These are phyloP conservation scores for Hypholoma sublateritium DNA, from an alignment of 768 basidiomycete genomes.

Conservation along the genomic window DNA sequence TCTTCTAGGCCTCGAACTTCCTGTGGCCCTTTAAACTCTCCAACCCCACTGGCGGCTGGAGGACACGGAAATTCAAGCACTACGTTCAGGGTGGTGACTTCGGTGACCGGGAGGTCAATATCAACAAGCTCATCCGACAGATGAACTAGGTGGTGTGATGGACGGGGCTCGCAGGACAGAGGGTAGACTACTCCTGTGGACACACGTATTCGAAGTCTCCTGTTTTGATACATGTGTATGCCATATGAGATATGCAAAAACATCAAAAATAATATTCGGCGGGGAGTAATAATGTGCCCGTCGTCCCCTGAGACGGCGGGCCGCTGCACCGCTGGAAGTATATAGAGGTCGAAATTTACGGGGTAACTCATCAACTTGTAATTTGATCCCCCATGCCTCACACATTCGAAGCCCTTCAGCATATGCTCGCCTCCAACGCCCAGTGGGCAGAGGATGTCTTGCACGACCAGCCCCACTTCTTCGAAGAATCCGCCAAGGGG, in stretches of 20 bases:
- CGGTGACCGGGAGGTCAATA: slow-evolving; percentile 94
- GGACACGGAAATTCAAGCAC: slow-evolving; percentile 96
- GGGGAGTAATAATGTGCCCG: background rate
- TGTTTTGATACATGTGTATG: slow-evolving; percentile 19
- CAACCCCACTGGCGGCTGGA: slow-evolving; percentile 98
- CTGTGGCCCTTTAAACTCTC: slow-evolving; percentile 99
- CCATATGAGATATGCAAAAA: slow-evolving; percentile 13
- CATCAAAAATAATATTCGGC: slow-evolving; percentile 1
- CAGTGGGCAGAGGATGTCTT: slow-evolving; percentile 70
- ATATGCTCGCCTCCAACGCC: slow-evolving; percentile 49
- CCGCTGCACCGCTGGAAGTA: slow-evolving; percentile 3
- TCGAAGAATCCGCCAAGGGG: slow-evolving; percentile 55
- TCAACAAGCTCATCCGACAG: slow-evolving; percentile 96
- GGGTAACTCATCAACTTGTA: background rate
- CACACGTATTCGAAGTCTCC: slow-evolving; percentile 15
- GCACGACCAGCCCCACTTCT: slow-evolving; percentile 60
- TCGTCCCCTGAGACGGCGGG: background rate
- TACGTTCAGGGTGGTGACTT: slow-evolving; percentile 96
- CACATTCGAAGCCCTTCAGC: slow-evolving; percentile 21
- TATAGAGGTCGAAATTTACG: background rate
- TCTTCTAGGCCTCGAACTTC: slow-evolving; percentile 82
- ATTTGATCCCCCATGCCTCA: slow-evolving; percentile 3
- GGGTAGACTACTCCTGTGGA: slow-evolving; percentile 16
- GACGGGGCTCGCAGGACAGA: slow-evolving; percentile 11
- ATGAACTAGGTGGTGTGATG: slow-evolving; percentile 63